Conservation (phyloP, 306 rosid genomes). For the Prunus padus region DNA sequence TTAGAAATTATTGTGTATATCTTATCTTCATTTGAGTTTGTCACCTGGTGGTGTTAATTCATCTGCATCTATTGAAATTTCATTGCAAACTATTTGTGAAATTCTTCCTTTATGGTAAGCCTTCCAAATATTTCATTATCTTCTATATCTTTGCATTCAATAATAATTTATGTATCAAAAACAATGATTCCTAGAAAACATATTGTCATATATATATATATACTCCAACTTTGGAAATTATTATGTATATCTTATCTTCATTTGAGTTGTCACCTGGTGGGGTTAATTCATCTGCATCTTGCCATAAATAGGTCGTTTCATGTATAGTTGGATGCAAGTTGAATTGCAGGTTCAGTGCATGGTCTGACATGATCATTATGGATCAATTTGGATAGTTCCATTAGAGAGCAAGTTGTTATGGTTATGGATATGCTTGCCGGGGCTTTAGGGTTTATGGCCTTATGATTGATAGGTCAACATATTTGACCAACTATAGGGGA, state of each 20-base stretch:
- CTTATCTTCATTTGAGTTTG: neutral
- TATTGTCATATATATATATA: neutral
- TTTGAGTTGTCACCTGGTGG: neutral
- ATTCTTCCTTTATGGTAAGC: neutral
- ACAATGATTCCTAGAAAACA: neutral
- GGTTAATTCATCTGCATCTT: constrained; percentile 7
- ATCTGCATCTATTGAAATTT: constrained; percentile 16
- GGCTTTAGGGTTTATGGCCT: constrained; percentile 19
- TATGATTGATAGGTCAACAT: neutral
- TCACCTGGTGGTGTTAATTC: neutral
- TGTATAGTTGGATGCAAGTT: neutral
- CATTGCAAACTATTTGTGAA: constrained; percentile 21
- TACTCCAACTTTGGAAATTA: neutral
- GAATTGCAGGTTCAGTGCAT: neutral
- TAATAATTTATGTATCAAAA: neutral
- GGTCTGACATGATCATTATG: neutral
- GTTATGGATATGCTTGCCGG: neutral
- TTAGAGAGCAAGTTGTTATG: neutral
- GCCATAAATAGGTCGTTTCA: neutral
- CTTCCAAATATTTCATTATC: neutral
- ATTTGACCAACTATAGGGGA: constrained; percentile 7
- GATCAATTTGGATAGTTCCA: neutral
- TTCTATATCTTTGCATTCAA: neutral
- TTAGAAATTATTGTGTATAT: too few relatives aligned
- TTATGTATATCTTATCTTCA: too few relatives aligned